phyloP scores from a whole-genome alignment of 495 filamentous ascomycete species.

The Podospora anserina region DNA sequence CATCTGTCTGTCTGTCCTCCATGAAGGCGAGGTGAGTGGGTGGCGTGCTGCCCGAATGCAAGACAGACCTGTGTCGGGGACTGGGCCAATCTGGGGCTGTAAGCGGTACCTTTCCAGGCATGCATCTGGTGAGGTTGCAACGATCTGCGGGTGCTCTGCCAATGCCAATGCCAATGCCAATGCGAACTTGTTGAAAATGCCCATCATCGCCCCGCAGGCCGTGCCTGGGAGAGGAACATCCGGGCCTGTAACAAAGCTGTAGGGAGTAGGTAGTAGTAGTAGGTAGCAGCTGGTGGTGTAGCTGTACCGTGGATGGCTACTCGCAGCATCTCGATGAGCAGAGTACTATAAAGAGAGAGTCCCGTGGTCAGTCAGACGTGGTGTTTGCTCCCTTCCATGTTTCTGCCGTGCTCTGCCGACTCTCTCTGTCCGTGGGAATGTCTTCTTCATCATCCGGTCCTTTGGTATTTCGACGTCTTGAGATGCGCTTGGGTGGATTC shows the following conservation, averaged over 20 bases:
- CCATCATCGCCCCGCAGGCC: neutral
- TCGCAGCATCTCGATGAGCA: neutral
- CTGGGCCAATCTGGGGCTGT: conserved; percentile 3
- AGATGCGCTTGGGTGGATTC: conserved; percentile 20
- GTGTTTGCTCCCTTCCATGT: neutral
- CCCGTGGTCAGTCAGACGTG: neutral
- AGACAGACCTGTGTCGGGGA: neutral
- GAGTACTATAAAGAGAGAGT: neutral
- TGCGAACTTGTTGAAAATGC: neutral
- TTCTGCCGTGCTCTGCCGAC: conserved; percentile 1
- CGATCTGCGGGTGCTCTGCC: conserved; percentile 17
- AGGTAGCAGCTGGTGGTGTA: neutral
- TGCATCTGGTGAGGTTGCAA: conserved; percentile 12
- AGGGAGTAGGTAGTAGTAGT: neutral
- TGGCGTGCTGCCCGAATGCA: neutral
- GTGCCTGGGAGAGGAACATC: no score
- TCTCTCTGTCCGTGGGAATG: neutral
- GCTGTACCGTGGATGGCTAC: neutral
- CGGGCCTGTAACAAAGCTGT: neutral
- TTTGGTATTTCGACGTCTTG: conserved; percentile 7
- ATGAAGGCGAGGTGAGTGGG: neutral
- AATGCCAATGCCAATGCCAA: conserved; percentile 9
- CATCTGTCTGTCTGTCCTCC: neutral
- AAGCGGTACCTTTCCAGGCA: conserved; percentile 13
- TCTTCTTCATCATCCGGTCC: neutral